Evolutionary conservation across 495 filamentous ascomycete species (phyloP).

Genomic region (Lepidopterella palustris): DNA sequence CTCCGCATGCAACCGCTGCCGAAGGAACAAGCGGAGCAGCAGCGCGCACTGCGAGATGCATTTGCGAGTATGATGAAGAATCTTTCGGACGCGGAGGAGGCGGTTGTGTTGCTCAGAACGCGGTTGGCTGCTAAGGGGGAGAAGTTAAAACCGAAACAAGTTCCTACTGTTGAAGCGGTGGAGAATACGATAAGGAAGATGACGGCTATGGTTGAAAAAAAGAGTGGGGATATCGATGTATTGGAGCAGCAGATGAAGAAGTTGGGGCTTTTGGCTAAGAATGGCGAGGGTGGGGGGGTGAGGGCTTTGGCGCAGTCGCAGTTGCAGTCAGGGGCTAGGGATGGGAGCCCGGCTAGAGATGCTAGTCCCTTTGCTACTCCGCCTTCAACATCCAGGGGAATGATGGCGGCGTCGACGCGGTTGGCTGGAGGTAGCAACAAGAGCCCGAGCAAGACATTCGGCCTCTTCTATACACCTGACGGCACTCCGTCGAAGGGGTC

Average conservation of each 20-base stretch:
- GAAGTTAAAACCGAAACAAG: slow-evolving; percentile 30
- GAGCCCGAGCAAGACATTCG: slow-evolving; percentile 15
- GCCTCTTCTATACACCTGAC: slow-evolving; percentile 36
- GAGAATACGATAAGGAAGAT: slow-evolving; percentile 85
- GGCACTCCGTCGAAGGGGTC: slow-evolving; percentile 30
- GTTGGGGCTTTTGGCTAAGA: slow-evolving; percentile 41
- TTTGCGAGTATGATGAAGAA: slow-evolving; percentile 63
- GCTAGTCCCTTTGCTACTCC: slow-evolving; percentile 59
- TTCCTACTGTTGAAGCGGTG: slow-evolving; percentile 89
- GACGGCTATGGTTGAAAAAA: slow-evolving; percentile 83
- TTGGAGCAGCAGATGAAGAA: slow-evolving; percentile 77
- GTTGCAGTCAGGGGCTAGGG: slow-evolving; percentile 39
- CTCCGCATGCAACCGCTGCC: slow-evolving; percentile 66
- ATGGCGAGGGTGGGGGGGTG: slow-evolving; percentile 8
- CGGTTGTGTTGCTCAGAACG: slow-evolving; percentile 71
- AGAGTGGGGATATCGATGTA: slow-evolving; percentile 79
- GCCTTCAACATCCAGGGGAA: slow-evolving; percentile 35
- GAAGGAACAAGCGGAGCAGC: slow-evolving; percentile 71
- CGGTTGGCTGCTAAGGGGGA: slow-evolving; percentile 55
- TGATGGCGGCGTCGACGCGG: slow-evolving; percentile 39
- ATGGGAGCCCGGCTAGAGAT: slow-evolving; percentile 36
- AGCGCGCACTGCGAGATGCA: slow-evolving; percentile 69
- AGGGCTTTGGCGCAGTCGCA: too few species aligned
- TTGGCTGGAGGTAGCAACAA: slow-evolving; percentile 26
- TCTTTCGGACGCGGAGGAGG: slow-evolving; percentile 72